A percentile compares a stretch with the other conserved stretches of the same genome.
Evolutionary conservation across 2,329 filamentous ascomycete species (phyloP).

Genomic region (Hirsutella thompsonii): DNA sequence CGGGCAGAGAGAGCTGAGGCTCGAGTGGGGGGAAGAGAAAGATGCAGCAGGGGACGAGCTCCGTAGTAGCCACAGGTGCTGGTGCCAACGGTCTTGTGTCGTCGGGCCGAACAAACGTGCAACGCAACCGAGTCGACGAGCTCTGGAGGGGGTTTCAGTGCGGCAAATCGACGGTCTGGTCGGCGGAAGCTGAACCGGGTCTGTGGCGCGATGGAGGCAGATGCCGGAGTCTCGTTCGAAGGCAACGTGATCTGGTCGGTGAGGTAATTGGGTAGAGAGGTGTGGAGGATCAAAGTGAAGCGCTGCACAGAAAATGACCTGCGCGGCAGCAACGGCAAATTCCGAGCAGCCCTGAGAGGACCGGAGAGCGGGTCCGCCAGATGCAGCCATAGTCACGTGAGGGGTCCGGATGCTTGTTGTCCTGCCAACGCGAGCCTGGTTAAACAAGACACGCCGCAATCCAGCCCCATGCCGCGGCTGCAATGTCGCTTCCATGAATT

Average conservation of each 20-base stretch:
- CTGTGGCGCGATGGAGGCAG: conserved; percentile 1
- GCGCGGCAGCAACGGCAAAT: conserved; percentile 14
- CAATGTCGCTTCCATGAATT: not conserved
- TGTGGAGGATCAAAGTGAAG: conserved; percentile 12
- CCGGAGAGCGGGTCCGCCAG: conserved; percentile 3
- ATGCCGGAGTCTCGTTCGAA: conserved; percentile 1
- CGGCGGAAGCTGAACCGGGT: not conserved
- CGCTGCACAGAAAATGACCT: conserved; percentile 17
- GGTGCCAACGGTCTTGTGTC: conserved; percentile 1
- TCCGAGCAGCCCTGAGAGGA: conserved; percentile 12
- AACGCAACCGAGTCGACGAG: not conserved
- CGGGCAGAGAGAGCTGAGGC: not conserved
- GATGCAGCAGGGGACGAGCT: conserved; percentile 3
- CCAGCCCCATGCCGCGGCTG: not conserved
- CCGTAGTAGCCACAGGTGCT: conserved; percentile 1
- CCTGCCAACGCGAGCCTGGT: conserved; percentile 6
- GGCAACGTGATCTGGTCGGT: conserved; percentile 1
- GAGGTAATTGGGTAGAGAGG: conserved; percentile 4
- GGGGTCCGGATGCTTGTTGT: conserved; percentile 3
- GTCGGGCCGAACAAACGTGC: conserved; percentile 3
- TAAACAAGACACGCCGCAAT: not conserved
- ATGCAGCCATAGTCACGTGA: conserved; percentile 15
- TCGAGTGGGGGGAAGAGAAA: not conserved
- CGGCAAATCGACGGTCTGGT: not conserved
- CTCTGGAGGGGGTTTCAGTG: not conserved